These are phyloP conservation scores for Neurospora hispaniola DNA, from an alignment of 495 filamentous ascomycete species.

Conservation along the genomic window DNA sequence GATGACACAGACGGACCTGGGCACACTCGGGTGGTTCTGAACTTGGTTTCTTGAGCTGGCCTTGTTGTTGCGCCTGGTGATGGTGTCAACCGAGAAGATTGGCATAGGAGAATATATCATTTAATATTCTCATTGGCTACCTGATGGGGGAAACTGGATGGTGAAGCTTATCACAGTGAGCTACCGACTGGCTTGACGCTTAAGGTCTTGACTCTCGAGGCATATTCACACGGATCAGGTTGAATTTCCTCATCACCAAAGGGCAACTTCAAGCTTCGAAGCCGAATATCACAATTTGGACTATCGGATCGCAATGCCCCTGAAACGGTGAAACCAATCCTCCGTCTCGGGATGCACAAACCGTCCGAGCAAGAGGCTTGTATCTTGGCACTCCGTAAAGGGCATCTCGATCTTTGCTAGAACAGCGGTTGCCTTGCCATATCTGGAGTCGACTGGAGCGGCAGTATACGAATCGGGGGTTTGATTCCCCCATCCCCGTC, in stretches of 20 bases:
- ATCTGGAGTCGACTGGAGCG: not conserved
- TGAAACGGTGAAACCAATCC: not conserved
- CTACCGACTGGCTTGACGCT: not conserved
- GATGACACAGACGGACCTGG: not conserved
- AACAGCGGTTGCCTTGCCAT: not conserved
- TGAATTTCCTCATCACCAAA: not conserved
- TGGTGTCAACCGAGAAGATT: not conserved
- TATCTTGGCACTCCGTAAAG: not conserved
- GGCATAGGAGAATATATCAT: not conserved
- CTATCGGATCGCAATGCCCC: not conserved
- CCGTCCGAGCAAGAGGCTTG: not conserved
- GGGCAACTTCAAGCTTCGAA: not conserved
- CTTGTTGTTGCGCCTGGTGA: not conserved
- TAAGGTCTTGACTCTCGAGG: not conserved
- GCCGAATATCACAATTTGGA: not conserved
- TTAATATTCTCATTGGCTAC: not conserved
- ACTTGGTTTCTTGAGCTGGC: not conserved
- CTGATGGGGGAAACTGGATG: not conserved
- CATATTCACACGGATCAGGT: not conserved
- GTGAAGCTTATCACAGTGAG: not conserved
- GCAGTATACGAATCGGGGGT: not conserved
- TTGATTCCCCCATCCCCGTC: not conserved
- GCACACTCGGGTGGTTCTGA: not conserved
- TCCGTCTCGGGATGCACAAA: not conserved
- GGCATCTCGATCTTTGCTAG: not conserved